These are phyloP conservation scores for Colletotrichum ledebouriae DNA, from an alignment of 2,329 filamentous ascomycete genomes.

Conservation along the genomic window DNA sequence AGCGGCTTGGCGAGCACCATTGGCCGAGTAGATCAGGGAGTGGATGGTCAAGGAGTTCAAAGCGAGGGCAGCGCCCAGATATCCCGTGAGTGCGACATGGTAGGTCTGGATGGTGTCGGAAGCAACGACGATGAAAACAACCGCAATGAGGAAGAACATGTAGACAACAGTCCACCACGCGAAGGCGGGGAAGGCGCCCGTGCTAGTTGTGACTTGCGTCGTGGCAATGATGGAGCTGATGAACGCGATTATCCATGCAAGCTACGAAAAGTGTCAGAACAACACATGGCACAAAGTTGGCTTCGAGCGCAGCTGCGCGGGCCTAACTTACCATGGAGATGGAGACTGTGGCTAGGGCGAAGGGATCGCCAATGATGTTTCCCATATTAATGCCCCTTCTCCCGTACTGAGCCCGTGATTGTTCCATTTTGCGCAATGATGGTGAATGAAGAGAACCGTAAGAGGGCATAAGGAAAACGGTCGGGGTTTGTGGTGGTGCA, in stretches of 20 bases:
- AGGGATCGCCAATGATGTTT: conserved; percentile 96
- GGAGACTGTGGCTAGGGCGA: conserved; percentile 93
- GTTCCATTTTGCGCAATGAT: conserved; percentile 86
- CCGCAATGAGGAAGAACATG: conserved; percentile 85
- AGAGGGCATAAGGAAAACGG: conserved; percentile 73
- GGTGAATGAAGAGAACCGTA: conserved; percentile 81
- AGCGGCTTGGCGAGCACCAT: conserved; percentile 83
- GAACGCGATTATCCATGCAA: conserved; percentile 95
- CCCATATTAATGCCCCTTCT: conserved; percentile 78
- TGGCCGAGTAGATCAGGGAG: conserved; percentile 81
- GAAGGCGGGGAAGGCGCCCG: conserved; percentile 80
- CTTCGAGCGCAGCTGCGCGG: neutral
- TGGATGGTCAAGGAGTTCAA: conserved; percentile 90
- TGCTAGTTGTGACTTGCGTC: conserved; percentile 52
- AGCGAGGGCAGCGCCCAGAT: conserved; percentile 85
- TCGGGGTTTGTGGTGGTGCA: conserved; percentile 12
- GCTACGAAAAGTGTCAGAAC: conserved; percentile 62
- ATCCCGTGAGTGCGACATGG: conserved; percentile 91
- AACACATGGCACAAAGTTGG: conserved; percentile 7
- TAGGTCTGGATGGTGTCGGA: conserved; percentile 89
- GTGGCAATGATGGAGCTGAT: conserved; percentile 84
- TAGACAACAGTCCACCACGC: conserved; percentile 94
- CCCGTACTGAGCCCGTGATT: conserved; percentile 69
- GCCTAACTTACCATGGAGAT: conserved; percentile 82
- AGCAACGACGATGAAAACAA: conserved; percentile 85